Percentiles rank a stretch among this genome's conserved stretches.
These are phyloP conservation scores for Malus hybrid DNA, from an alignment of 331 rosid species.

Conservation along the genomic window DNA sequence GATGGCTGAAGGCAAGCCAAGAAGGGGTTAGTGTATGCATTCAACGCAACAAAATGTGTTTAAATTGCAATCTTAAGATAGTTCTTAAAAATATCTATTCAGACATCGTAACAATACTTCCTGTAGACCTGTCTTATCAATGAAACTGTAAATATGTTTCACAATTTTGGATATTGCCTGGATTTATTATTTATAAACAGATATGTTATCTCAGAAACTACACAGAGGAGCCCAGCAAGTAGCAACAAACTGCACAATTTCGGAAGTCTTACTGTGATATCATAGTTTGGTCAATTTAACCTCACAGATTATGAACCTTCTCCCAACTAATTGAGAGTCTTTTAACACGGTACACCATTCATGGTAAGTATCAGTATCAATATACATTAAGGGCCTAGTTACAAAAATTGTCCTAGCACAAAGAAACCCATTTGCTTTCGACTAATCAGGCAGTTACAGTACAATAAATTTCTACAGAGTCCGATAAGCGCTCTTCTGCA, in stretches of 20 bases:
- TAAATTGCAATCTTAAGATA: background rate
- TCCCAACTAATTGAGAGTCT: background rate
- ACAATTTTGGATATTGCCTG: background rate
- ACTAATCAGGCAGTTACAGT: background rate
- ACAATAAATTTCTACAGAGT: background rate
- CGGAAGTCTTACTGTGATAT: background rate
- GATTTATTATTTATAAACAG: background rate
- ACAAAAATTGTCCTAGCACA: background rate
- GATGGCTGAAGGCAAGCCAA: background rate
- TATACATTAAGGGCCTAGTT: no score
- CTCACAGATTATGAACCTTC: background rate
- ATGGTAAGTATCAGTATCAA: no score
- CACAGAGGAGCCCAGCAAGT: background rate
- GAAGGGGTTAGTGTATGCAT: background rate
- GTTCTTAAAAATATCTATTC: background rate
- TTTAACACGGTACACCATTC: no score
- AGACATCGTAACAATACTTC: background rate
- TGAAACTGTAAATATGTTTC: no score
- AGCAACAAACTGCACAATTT: background rate
- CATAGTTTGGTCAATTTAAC: background rate
- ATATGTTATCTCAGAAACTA: background rate
- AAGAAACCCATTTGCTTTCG: background rate
- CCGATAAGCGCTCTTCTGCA: no score
- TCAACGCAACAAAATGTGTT: background rate
- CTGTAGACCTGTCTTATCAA: no score